Percentiles rank a stretch among this genome's conserved stretches.
Evolutionary conservation across 768 basidiomycete genomes (phyloP).

Genomic region (Leccinum pellstonianum): DNA sequence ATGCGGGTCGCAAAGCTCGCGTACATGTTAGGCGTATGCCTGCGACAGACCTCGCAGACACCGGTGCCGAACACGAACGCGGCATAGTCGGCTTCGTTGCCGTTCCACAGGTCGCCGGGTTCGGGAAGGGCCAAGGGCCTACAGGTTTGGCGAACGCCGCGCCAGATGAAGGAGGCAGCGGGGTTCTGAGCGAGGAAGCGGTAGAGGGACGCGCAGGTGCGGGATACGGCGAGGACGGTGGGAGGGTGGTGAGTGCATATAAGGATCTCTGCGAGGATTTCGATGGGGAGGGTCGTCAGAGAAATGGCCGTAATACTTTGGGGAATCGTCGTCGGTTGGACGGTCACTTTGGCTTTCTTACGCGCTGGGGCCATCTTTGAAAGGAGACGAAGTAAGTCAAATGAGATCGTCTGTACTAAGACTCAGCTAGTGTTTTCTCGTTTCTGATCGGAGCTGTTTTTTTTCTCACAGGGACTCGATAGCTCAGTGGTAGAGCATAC

Average conservation of each 20-base stretch:
- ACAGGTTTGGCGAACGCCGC: slow-evolving; percentile 42
- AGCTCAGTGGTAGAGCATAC: slow-evolving; percentile 57
- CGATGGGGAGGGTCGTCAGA: slow-evolving; percentile 48
- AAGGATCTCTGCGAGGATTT: slow-evolving; percentile 64
- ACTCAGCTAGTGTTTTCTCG: too few species aligned
- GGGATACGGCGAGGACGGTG: slow-evolving; percentile 58
- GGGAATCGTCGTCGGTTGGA: neutral
- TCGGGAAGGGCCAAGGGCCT: slow-evolving; percentile 39
- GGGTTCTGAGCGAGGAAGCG: slow-evolving; percentile 44
- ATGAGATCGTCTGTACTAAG: too few species aligned
- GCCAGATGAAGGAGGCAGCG: slow-evolving; percentile 58
- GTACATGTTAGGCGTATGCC: slow-evolving; percentile 38
- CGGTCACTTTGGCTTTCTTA: slow-evolving; percentile 14
- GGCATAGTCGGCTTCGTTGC: slow-evolving; percentile 58
- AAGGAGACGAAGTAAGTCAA: too few species aligned
- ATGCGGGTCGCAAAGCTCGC: slow-evolving; percentile 48
- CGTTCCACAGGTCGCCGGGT: slow-evolving; percentile 37
- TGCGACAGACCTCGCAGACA: slow-evolving; percentile 54
- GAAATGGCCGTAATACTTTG: neutral
- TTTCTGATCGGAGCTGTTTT: too few species aligned
- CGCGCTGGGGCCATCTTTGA: too few species aligned
- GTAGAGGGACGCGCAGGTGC: slow-evolving; percentile 56
- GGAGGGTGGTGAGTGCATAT: slow-evolving; percentile 49
- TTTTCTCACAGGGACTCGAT: slow-evolving; percentile 18
- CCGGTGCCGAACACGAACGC: slow-evolving; percentile 62